Conservation (phyloP, 192 early-diverging fungal species). For the Coemansia sp. region DNA sequence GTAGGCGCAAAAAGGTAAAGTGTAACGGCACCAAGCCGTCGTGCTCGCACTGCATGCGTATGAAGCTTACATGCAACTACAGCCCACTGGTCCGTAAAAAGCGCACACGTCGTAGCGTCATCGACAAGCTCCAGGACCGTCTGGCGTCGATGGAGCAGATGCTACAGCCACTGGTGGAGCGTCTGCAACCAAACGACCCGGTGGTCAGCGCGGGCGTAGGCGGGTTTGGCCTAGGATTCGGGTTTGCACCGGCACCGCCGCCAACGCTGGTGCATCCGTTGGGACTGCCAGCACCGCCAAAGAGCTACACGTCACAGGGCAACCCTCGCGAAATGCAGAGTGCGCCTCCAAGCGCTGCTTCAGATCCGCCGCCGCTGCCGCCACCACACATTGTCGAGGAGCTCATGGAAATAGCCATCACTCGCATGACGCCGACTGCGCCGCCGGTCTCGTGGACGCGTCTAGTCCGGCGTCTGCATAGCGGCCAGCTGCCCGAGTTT, state of each 20-base stretch:
- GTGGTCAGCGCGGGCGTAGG: slow-evolving; percentile 27
- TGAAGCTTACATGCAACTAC: slow-evolving; percentile 55
- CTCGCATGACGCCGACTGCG: slow-evolving; percentile 34
- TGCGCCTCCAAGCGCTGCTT: neutral
- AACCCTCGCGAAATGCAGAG: slow-evolving; percentile 9
- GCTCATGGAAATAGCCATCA: slow-evolving; percentile 44
- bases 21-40: slow-evolving; percentile 53
- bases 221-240: slow-evolving; percentile 36
- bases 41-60: slow-evolving; percentile 52
- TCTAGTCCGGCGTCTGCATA: slow-evolving; percentile 36
- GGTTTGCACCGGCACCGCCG: slow-evolving; percentile 38
- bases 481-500: slow-evolving; percentile 46
- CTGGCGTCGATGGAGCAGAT: slow-evolving; percentile 56
- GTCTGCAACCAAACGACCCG: slow-evolving; percentile 49
- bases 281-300: slow-evolving; percentile 14
- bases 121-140: slow-evolving; percentile 53
- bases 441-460: slow-evolving; percentile 39
- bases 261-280: slow-evolving; percentile 37
- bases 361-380: slow-evolving; percentile 20
- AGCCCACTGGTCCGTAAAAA: slow-evolving; percentile 55
- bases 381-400: slow-evolving; percentile 42
- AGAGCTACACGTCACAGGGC: slow-evolving; percentile 4
- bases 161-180: slow-evolving; percentile 54
- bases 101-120: slow-evolving; percentile 51
- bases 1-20: slow-evolving; percentile 54